Evolutionary conservation across 129 eudicot genomes (phyloP).

Genomic region (Tagetes erecta): DNA sequence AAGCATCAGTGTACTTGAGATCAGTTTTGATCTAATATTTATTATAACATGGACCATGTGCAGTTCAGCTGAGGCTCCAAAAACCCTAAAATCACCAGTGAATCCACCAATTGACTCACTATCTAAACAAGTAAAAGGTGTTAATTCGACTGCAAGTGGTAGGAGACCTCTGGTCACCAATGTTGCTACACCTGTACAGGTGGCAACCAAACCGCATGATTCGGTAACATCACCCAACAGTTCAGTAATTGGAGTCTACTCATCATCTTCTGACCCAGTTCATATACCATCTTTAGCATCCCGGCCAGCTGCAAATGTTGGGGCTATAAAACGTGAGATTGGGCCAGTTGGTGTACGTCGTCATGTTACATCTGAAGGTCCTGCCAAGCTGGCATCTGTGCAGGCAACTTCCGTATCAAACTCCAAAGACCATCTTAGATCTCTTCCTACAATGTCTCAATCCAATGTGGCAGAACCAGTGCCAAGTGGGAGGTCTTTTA

Average conservation of each 20-base stretch:
- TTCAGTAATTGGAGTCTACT: slow-evolving; percentile 78
- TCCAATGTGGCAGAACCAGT: slow-evolving; percentile 45
- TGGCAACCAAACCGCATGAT: slow-evolving; percentile 39
- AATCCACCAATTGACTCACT: slow-evolving; percentile 42
- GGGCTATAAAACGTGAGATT: slow-evolving; percentile 89
- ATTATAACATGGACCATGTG: neutral
- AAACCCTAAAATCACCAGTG: slow-evolving; percentile 37
- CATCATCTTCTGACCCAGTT: slow-evolving; percentile 93
- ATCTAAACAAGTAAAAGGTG: slow-evolving; percentile 46
- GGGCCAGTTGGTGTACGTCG: slow-evolving; percentile 90
- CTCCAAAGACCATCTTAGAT: slow-evolving; percentile 48
- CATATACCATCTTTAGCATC: slow-evolving; percentile 83
- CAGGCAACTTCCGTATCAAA: slow-evolving; percentile 45
- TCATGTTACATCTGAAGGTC: slow-evolving; percentile 51
- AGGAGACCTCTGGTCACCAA: slow-evolving; percentile 33
- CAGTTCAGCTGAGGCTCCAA: slow-evolving; percentile 47
- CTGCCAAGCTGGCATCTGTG: slow-evolving; percentile 43
- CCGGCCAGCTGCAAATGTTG: slow-evolving; percentile 70
- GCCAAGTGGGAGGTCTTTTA: slow-evolving; percentile 44
- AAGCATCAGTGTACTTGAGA: neutral
- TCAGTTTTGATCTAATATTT: slow-evolving; percentile 8
- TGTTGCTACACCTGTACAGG: slow-evolving; percentile 37
- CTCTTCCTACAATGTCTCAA: slow-evolving; percentile 42
- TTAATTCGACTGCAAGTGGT: slow-evolving; percentile 37
- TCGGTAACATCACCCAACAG: slow-evolving; percentile 52